Evolutionary conservation across 805 yeast genomes (phyloP).

Genomic region (Lipomyces yamanashiensis): DNA sequence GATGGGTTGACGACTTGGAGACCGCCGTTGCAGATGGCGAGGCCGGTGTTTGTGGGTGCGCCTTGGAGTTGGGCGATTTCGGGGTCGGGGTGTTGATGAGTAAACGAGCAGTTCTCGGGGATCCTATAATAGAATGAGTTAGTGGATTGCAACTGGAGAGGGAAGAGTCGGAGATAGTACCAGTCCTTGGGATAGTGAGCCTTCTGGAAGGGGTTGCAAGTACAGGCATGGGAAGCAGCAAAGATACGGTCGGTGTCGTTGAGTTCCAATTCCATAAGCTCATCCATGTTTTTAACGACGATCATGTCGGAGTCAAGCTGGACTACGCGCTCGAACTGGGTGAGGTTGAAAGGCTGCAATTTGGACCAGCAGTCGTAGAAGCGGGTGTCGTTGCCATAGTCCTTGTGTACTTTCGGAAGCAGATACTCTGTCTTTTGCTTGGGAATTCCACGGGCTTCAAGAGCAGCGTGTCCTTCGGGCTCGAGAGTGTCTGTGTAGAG

Average conservation of each 20-base stretch:
- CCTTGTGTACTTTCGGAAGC: conserved; percentile 52
- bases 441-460: conserved; percentile 51
- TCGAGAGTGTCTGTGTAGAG: conserved; percentile 57
- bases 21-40: conserved; percentile 64
- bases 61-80: conserved; percentile 36
- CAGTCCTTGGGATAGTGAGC: conserved; percentile 61
- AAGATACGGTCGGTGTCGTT: conserved; percentile 43
- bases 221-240: conserved; percentile 67
- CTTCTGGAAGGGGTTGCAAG: conserved; percentile 60
- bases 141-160: not conserved
- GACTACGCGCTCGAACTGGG: conserved; percentile 58
- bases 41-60: conserved; percentile 49
- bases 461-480: conserved; percentile 49
- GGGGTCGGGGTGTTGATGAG: conserved; percentile 43
- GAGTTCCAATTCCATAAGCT: conserved; percentile 56
- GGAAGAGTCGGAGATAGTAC: conserved; percentile 37
- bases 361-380: conserved; percentile 68
- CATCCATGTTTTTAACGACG: conserved; percentile 62
- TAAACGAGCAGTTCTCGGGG: conserved; percentile 56
- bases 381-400: conserved; percentile 56
- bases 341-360: conserved; percentile 57
- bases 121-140: conserved; percentile 27
- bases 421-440: conserved; percentile 51
- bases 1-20: conserved; percentile 57
- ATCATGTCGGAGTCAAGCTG: conserved; percentile 67